phyloP scores from a whole-genome alignment of 2,329 filamentous ascomycete species.

The Exophiala alcalophila region DNA sequence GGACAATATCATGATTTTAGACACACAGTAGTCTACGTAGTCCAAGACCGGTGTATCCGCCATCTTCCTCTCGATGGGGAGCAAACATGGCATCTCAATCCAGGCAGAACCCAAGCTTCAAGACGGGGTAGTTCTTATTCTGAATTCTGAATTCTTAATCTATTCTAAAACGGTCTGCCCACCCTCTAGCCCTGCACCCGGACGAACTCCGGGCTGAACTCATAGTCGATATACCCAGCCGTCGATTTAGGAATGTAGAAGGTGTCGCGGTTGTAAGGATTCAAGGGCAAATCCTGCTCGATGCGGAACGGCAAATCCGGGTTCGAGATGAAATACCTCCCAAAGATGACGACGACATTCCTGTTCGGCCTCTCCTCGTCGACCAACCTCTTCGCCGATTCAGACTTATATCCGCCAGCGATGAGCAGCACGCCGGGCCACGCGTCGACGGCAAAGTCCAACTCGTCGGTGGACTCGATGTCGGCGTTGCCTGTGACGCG shows the following conservation, averaged over 20 bases:
- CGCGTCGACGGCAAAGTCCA: constrained; percentile 34
- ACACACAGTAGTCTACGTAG: too few species aligned
- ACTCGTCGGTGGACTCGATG: constrained; percentile 1
- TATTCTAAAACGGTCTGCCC: too few species aligned
- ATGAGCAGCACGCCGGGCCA: constrained; percentile 50
- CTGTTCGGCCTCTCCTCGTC: constrained; percentile 43
- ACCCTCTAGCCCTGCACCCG: too few species aligned
- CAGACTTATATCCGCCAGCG: constrained; percentile 47
- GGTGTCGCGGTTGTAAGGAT: constrained; percentile 13
- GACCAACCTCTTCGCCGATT: constrained; percentile 47
- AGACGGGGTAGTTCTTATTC: too few species aligned
- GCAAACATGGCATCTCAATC: too few species aligned
- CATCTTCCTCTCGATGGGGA: too few species aligned
- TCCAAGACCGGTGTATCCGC: too few species aligned
- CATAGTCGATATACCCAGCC: constrained; percentile 9
- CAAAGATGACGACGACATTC: constrained; percentile 49
- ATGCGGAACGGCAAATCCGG: constrained; percentile 49
- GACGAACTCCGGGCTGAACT: too few species aligned
- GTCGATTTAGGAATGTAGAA: constrained; percentile 13
- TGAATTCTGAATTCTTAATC: too few species aligned
- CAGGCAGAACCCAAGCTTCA: too few species aligned
- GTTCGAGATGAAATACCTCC: constrained; percentile 49
- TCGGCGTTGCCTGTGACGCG: constrained; percentile 3
- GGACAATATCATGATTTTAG: too few species aligned
- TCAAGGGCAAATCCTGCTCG: constrained; percentile 34